Evolutionary conservation across 225 moss, liverwort and hornwort species (phyloP).

Genomic region (Polytrichum commune): DNA sequence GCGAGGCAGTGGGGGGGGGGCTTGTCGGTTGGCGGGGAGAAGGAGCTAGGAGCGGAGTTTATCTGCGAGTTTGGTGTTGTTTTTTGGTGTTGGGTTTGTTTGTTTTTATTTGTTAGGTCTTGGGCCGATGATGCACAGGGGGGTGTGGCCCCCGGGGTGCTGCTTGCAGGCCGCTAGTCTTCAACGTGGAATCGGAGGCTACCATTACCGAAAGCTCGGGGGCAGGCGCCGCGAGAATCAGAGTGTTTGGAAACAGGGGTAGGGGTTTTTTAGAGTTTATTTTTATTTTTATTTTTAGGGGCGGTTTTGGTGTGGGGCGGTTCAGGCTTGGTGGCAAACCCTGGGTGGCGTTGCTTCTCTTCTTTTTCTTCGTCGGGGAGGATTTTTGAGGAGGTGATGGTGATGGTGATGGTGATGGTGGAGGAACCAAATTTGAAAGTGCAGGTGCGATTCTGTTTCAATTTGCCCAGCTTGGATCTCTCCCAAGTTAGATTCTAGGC

Average conservation of each 20-base stretch:
- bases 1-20: too few species aligned
- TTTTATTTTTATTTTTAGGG: too few species aligned
- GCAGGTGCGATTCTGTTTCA: not conserved
- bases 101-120: not conserved
- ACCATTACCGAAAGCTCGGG: not conserved
- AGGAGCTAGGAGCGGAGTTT: too few species aligned
- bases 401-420: not conserved
- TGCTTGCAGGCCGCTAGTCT: not conserved
- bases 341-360: not conserved
- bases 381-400: not conserved
- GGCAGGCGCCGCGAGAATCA: conserved; percentile 1
- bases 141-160: not conserved
- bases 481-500: conserved; percentile 1
- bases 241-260: not conserved
- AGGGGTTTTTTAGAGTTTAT: not conserved
- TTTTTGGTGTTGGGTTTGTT: too few species aligned
- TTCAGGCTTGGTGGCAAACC: not conserved
- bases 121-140: not conserved
- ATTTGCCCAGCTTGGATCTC: not conserved
- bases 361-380: not conserved
- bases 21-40: too few species aligned
- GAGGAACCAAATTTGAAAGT: not conserved
- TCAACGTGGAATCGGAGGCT: not conserved
- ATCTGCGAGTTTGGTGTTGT: too few species aligned
- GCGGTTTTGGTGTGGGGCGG: not conserved